Base-by-base conservation (phyloP, 75 land plant species). In the Sequoiadendron giganteum region DNA sequence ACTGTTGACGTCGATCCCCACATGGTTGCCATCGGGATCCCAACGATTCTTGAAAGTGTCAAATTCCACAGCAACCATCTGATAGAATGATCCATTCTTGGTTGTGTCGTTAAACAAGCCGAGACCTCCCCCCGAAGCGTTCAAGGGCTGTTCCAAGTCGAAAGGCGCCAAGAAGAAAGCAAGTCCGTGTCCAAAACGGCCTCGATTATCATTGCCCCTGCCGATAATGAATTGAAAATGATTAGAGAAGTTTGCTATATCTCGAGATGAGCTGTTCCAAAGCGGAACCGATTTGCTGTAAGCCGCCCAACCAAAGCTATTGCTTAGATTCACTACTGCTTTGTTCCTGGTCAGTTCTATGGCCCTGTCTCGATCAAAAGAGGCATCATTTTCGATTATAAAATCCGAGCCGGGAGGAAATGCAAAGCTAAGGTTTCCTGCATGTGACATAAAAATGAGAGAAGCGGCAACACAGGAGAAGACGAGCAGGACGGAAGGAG, bases 11-110 rank as follows among this genome's bases (percentile, higher is more conserved):
- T 93, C 92, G 68, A 94, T 92, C 0, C 95, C 93, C 2, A 93
- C 84, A 76, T 93, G 95, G 48, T 89, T 72, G 82, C 43, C 47
- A 82, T 82, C 87, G 3, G 91, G 92, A 82, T 94, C 95, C 54
- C 49, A 89, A 1, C 1, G 2, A 89, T 93, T 92, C 49, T 48
- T 10, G 52, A 55, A 89, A 14, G 92, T 92, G 68, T 93, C 94
- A 75, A 93, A 91, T 68, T 93, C 94, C 15, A 93, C 87, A 5
- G 91, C 94, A n/a, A n/a, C 76, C 36, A n/a, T 72, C 76, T 72
- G 30, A 32, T 72, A 72, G 32, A 2, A 72, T 1, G 76, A 72
- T 58, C 25, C 65, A 78, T 52, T 47, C 10, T 0, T 9, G 1
- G 34, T n/a, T 72, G 36, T 72, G 13, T 7, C 34, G 32, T 72